These are phyloP conservation scores for Talaromyces stipitatus DNA, from an alignment of 495 filamentous ascomycete species.

Conservation along the genomic window DNA sequence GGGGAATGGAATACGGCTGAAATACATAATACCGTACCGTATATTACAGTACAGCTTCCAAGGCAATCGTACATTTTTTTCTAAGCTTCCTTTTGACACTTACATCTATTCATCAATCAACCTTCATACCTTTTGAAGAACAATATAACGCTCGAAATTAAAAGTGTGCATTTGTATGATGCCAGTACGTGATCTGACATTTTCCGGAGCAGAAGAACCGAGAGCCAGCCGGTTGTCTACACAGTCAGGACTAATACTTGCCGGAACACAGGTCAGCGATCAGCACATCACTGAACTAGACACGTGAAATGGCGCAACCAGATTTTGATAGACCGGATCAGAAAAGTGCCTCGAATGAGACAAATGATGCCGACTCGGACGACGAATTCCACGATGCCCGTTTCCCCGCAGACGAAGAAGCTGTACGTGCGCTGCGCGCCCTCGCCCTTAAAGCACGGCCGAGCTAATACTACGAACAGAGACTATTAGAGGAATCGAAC, in stretches of 20 bases:
- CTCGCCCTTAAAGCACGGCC: slow-evolving; percentile 3
- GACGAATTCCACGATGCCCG: slow-evolving; percentile 43
- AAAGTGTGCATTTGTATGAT: neutral
- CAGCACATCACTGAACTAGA: neutral
- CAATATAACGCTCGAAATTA: neutral
- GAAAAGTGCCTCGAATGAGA: slow-evolving; percentile 9
- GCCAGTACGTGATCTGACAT: neutral
- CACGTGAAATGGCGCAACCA: neutral
- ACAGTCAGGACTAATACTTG: neutral
- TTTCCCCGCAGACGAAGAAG: slow-evolving; percentile 73
- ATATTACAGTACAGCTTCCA: too few species aligned
- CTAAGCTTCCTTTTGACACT: neutral
- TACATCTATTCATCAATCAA: neutral
- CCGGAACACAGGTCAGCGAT: neutral
- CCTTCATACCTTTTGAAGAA: neutral
- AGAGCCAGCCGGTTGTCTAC: neutral
- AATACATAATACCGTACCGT: too few species aligned
- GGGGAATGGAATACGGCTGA: too few species aligned
- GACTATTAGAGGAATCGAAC: slow-evolving; percentile 64
- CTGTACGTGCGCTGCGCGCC: slow-evolving; percentile 37
- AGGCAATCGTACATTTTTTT: too few species aligned
- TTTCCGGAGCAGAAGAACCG: neutral
- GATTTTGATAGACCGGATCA: neutral
- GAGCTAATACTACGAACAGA: slow-evolving; percentile 30
- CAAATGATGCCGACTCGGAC: slow-evolving; percentile 29